These are phyloP conservation scores for Boletus fagicola DNA, from an alignment of 768 basidiomycete species.

Conservation along the genomic window DNA sequence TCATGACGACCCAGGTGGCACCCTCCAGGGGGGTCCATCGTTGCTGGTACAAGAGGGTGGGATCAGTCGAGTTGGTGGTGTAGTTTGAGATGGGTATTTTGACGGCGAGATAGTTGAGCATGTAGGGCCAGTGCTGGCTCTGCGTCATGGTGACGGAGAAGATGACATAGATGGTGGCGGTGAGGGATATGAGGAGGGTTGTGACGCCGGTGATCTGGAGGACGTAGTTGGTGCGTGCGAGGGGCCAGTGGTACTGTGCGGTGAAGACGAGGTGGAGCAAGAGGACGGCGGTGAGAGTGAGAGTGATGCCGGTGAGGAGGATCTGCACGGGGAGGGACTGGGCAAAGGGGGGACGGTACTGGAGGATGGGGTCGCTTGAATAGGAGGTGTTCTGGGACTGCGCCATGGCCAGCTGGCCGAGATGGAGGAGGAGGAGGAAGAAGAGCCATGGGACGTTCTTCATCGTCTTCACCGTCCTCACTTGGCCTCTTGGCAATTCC, in stretches of 20 bases:
- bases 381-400: conserved; percentile 15
- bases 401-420: conserved; percentile 22
- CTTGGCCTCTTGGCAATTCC: neutral
- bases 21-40: conserved; percentile 64
- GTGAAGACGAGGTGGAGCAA: conserved; percentile 94
- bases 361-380: conserved; percentile 67
- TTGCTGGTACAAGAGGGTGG: conserved; percentile 24
- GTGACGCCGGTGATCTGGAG: conserved; percentile 84
- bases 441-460: neutral
- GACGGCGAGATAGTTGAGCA: conserved; percentile 89
- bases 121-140: conserved; percentile 87
- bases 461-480: neutral
- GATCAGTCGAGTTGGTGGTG: conserved; percentile 17
- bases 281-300: conserved; percentile 82
- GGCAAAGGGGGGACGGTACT: conserved; percentile 75
- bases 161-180: conserved; percentile 76
- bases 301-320: conserved; percentile 76
- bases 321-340: conserved; percentile 91
- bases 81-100: conserved; percentile 45
- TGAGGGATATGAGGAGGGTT: conserved; percentile 73
- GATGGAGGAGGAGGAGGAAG: conserved; percentile 4
- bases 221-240: conserved; percentile 88
- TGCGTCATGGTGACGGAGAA: conserved; percentile 56
- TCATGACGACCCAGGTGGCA: conserved; percentile 84
- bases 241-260: conserved; percentile 92